Evolutionary conservation across 768 basidiomycete species (phyloP), one percentile per base, ranked within the genome.

Genomic region (Hygrophorus pudorinus): DNA sequence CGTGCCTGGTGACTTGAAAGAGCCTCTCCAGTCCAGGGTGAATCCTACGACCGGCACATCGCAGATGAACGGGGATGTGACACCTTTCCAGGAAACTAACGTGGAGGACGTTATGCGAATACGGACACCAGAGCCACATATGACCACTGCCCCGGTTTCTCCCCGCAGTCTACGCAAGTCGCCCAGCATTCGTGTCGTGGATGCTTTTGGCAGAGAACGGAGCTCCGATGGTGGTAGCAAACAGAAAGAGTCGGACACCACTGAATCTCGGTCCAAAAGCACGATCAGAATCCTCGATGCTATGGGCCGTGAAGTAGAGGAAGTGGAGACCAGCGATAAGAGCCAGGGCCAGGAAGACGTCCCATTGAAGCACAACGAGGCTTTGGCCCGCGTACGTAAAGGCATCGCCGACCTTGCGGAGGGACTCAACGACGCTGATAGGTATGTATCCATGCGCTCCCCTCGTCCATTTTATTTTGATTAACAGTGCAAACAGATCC

Each of bases 161-260:
- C 29, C 46, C 13, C 63, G 59, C 24, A 65, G 63, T 34, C 61
- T 65, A 33, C 67, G 71, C 16, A 75, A 70, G 56, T 66, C 72
- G 0, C 69, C 72, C 5, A 66, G 66, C 38, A 68, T 87, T 28
- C 73, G 81, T 20, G 54, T 86, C n/a, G 62, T 87, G 24, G 84
- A 87, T 59, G 80, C 78, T 6, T 85, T 73, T 56, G 85, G 85
- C 9, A 64, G 75, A 34, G 71, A 78, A 55, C 60, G 48, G 38
- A 32, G 41, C 24, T 3, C 7, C 39, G 40, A 51, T 12, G 47
- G 53, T 44, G 48, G 54, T 47, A 18, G 50, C 40, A 41, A 48
- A n/a, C 24, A 24, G 24, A 13, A 38, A 45, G 20, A 29, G 16
- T 12, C 45, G 24, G 5, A 35, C 17, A 35, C 33, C 17, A n/a